Percentiles rank a stretch among this genome's conserved stretches.
phyloP scores from a whole-genome alignment of 148 eudicot species.

The Rhododendron griersonianum region DNA sequence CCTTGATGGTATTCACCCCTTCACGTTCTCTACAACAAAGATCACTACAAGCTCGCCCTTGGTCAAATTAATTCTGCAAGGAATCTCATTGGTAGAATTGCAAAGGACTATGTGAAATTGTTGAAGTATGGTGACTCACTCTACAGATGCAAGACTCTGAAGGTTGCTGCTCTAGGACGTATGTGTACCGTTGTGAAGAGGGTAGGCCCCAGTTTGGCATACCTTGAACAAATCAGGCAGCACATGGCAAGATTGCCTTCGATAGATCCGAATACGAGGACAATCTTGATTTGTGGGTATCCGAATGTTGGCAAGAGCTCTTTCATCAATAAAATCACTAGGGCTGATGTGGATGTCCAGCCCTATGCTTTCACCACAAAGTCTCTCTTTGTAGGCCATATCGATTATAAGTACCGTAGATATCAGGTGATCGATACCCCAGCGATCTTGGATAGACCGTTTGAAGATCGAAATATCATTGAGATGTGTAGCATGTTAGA shows the following conservation, averaged over 20 bases:
- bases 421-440: constrained; percentile 97
- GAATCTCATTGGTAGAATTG: constrained; percentile 65
- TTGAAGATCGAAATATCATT: constrained; percentile 39
- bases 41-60: constrained; percentile 96
- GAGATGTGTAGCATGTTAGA: constrained; percentile 57
- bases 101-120: constrained; percentile 82
- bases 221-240: constrained; percentile 89
- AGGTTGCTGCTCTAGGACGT: constrained; percentile 96
- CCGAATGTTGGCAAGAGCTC: constrained; percentile 98
- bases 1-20: constrained; percentile 91
- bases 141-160: constrained; percentile 76
- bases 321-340: constrained; percentile 81
- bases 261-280: constrained; percentile 89
- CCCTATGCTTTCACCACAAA: constrained; percentile 96
- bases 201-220: constrained; percentile 83
- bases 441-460: constrained; percentile 69
- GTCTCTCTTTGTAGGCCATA: constrained; percentile 91
- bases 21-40: constrained; percentile 88
- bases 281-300: constrained; percentile 14
- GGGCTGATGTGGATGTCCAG: constrained; percentile 92
- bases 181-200: constrained; percentile 93
- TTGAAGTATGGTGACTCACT: constrained; percentile 90
- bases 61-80: constrained; percentile 92
- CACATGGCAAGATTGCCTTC: constrained; percentile 97
- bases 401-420: constrained; percentile 78